These are phyloP conservation scores for Leucosporidium yakuticum DNA, from an alignment of 768 basidiomycete species.

Conservation along the genomic window DNA sequence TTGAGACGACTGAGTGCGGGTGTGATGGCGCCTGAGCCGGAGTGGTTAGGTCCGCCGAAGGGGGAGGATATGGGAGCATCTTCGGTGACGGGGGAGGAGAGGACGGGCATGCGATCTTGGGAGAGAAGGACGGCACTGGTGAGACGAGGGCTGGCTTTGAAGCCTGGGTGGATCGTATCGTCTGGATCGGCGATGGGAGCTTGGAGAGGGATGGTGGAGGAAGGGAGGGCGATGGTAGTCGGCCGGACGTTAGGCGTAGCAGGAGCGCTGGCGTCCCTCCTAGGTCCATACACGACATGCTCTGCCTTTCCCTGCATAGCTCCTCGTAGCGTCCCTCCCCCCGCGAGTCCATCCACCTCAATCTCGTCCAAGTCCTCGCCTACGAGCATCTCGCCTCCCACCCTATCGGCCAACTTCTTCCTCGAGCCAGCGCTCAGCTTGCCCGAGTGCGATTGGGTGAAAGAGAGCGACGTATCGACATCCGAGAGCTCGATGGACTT, in stretches of 20 bases:
- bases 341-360: neutral
- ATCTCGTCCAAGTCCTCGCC: conserved; percentile 13
- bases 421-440: conserved; percentile 10
- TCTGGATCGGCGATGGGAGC: conserved; percentile 20
- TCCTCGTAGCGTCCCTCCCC: conserved; percentile 21
- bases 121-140: conserved; percentile 29
- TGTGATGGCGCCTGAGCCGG: neutral
- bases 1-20: neutral
- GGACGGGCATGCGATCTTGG: conserved; percentile 27
- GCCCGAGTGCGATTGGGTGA: neutral
- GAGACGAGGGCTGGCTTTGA: conserved; percentile 13
- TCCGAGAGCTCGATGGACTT: conserved; percentile 20
- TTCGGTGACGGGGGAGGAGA: conserved; percentile 19
- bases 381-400: conserved; percentile 6
- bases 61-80: conserved; percentile 11
- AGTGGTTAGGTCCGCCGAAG: conserved; percentile 1
- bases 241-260: neutral
- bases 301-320: conserved; percentile 36
- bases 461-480: conserved; percentile 7
- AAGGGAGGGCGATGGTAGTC: conserved; percentile 2
- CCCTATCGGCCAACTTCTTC: conserved; percentile 5
- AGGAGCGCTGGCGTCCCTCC: conserved; percentile 14
- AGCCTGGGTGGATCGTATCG: conserved; percentile 30
- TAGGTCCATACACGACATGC: conserved; percentile 35
- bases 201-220: neutral